A percentile compares a stretch with the other conserved stretches of the same genome.
phyloP scores from a whole-genome alignment of 306 rosid genomes.

The Sechiopsis laciniata region DNA sequence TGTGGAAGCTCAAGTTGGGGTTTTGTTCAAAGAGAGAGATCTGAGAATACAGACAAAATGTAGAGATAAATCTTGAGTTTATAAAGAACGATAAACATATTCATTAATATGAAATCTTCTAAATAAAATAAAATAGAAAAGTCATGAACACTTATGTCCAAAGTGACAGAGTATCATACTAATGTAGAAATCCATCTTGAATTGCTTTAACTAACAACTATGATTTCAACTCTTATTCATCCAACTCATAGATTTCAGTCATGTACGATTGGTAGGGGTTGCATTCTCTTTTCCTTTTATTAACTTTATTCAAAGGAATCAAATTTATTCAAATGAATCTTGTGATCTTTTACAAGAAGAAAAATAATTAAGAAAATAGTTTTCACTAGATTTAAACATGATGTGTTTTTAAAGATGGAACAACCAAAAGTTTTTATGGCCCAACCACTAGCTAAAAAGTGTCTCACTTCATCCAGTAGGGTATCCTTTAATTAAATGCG shows the following conservation, averaged over 20 bases:
- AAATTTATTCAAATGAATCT: slow-evolving; percentile 12
- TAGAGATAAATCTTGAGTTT: no score
- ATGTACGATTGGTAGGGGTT: background rate
- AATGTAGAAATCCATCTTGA: no score
- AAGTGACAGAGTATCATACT: no score
- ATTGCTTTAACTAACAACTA: no score
- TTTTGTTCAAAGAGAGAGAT: no score
- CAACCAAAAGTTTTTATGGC: background rate
- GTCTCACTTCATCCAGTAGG: slow-evolving; percentile 2
- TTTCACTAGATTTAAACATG: slow-evolving; percentile 6
- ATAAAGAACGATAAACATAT: no score
- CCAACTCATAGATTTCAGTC: slow-evolving; percentile 3
- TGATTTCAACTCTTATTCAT: background rate
- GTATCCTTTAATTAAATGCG: background rate
- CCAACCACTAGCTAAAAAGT: background rate
- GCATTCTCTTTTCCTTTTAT: background rate
- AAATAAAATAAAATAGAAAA: no score
- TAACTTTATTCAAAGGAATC: slow-evolving; percentile 7
- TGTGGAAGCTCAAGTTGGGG: no score
- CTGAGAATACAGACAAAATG: no score
- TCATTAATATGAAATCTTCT: no score
- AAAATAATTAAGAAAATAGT: background rate
- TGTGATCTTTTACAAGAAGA: background rate
- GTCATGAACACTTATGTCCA: no score
- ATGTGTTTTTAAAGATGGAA: background rate